Evolutionary conservation across 495 filamentous ascomycete genomes (phyloP).

Genomic region (Aspergillus nanangensis): DNA sequence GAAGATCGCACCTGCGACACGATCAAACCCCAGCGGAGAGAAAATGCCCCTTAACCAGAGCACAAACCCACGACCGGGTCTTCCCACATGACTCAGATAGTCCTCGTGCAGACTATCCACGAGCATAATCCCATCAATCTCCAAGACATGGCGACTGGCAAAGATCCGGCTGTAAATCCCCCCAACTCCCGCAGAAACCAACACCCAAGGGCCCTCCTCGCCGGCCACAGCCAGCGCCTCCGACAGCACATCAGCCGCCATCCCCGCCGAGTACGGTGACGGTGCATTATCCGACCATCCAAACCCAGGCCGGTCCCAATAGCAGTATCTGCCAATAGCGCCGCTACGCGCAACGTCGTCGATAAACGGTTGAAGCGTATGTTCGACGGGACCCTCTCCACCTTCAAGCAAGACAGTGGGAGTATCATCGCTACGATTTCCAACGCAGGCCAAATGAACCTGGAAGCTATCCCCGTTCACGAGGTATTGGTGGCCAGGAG

Average conservation of each 20-base stretch:
- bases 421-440: constrained; percentile 50
- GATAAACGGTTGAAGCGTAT: constrained; percentile 63
- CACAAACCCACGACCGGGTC: constrained; percentile 67
- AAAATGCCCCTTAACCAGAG: constrained; percentile 83
- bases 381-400: constrained; percentile 72
- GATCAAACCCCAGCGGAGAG: constrained; percentile 79
- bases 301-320: constrained; percentile 88
- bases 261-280: constrained; percentile 85
- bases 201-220: constrained; percentile 80
- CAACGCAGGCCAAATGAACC: constrained; percentile 81
- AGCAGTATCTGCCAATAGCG: constrained; percentile 83
- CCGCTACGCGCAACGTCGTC: constrained; percentile 62
- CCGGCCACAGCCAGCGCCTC: constrained; percentile 77
- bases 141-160: constrained; percentile 66
- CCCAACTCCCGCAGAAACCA: constrained; percentile 70
- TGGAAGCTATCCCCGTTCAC: constrained; percentile 79
- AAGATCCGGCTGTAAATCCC: constrained; percentile 88
- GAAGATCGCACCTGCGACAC: constrained; percentile 72
- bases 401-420: constrained; percentile 79
- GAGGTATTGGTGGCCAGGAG: constrained; percentile 67
- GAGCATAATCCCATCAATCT: constrained; percentile 74
- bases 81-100: constrained; percentile 60
- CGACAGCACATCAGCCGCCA: constrained; percentile 78
- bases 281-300: constrained; percentile 92
- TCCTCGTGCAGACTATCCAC: constrained; percentile 88